A percentile compares a stretch with the other conserved stretches of the same genome.
phyloP scores from a whole-genome alignment of 768 basidiomycete genomes.

The Phlebiopsis gigantea region DNA sequence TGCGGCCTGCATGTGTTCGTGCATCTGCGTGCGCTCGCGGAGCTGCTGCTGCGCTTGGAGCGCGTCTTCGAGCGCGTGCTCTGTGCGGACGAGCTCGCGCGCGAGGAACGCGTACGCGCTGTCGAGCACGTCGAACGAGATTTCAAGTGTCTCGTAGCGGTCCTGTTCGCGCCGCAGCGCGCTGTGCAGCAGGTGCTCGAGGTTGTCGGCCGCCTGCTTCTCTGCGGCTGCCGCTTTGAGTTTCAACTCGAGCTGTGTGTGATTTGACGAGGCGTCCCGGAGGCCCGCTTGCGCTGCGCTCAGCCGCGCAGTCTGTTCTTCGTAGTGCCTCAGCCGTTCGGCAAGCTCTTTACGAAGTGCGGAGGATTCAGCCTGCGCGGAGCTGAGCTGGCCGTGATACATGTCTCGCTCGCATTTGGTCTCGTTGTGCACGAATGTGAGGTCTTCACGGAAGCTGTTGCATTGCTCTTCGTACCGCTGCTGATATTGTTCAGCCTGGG shows the following conservation, averaged over 20 bases:
- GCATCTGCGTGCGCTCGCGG: neutral
- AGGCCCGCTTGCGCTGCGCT: neutral
- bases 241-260: neutral
- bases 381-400: conserved; percentile 1
- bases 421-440: conserved; percentile 9
- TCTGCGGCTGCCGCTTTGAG: conserved; percentile 3
- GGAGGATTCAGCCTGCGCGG: conserved; percentile 3
- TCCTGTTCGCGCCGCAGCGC: conserved; percentile 4
- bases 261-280: neutral
- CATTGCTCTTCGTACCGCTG: neutral
- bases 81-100: conserved; percentile 9
- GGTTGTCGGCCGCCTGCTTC: conserved; percentile 3
- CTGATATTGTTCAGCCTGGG: neutral
- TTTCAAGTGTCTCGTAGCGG: conserved; percentile 11
- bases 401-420: conserved; percentile 3
- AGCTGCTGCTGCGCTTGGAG: neutral
- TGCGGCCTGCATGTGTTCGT: neutral
- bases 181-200: conserved; percentile 6
- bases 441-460: conserved; percentile 5
- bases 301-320: neutral
- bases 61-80: conserved; percentile 6
- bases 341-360: neutral
- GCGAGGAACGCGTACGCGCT: conserved; percentile 12
- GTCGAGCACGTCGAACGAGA: conserved; percentile 13
- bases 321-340: conserved; percentile 1